Percentiles rank a stretch among this genome's conserved stretches.
These are phyloP conservation scores for Diaporthe citrichinensis DNA, from an alignment of 2,329 filamentous ascomycete genomes.

Conservation along the genomic window DNA sequence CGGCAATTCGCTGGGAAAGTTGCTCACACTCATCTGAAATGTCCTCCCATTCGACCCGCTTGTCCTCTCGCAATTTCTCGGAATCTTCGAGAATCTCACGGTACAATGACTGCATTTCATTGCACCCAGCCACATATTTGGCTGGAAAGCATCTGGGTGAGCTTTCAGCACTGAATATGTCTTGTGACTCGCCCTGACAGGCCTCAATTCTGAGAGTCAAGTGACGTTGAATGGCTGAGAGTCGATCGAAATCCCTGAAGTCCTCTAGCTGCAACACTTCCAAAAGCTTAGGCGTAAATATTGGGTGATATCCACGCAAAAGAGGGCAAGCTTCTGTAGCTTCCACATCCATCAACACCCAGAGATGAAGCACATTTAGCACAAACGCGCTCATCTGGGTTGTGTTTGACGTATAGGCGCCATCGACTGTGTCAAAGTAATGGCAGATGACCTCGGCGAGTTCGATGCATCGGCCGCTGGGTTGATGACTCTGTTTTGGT, in stretches of 20 bases:
- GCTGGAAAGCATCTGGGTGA: conserved; percentile 59
- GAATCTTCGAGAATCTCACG: conserved; percentile 47
- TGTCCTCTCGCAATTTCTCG: conserved; percentile 39
- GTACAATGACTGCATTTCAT: conserved; percentile 43
- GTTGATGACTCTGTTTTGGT: too few relatives aligned
- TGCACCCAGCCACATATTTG: conserved; percentile 56
- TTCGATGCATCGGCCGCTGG: conserved; percentile 39
- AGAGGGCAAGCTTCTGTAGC: conserved; percentile 59
- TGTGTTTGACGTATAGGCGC: conserved; percentile 58
- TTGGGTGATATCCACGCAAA: conserved; percentile 64
- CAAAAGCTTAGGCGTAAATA: conserved; percentile 62
- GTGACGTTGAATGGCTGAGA: conserved; percentile 63
- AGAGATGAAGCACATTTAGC: conserved; percentile 68
- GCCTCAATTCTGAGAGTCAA: conserved; percentile 53
- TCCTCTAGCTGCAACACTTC: conserved; percentile 66
- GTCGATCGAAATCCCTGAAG: conserved; percentile 60
- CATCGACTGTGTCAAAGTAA: conserved; percentile 51
- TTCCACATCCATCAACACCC: conserved; percentile 67
- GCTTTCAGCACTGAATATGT: conserved; percentile 61
- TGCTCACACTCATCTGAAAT: conserved; percentile 48
- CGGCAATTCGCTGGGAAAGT: conserved; percentile 49
- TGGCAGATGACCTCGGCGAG: conserved; percentile 52
- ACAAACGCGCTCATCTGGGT: conserved; percentile 65
- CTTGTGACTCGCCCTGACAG: conserved; percentile 47
- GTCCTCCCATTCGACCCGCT: conserved; percentile 50